Evolutionary conservation across 768 basidiomycete genomes (phyloP), one percentile per base, ranked within the genome.

Genomic region (Pulveroboletus ravenelii): DNA sequence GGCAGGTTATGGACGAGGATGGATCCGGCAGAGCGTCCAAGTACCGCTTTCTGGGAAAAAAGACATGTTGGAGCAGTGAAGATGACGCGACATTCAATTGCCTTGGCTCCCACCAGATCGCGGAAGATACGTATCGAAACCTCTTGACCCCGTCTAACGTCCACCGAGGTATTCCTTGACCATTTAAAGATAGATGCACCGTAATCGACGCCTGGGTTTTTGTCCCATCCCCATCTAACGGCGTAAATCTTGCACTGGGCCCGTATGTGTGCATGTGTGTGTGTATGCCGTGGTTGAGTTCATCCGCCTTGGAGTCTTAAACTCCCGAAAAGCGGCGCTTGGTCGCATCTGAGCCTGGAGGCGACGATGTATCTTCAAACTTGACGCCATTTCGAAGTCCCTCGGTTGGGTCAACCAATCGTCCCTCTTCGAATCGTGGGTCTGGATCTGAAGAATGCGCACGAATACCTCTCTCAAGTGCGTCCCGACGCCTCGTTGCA

Each of bases 401-500:
- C 12, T 44, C 18, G 31, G n/a, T 37, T 20, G 14, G n/a, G 20
- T 23, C 23, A 9, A 47, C 34, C 17, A 12, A 27, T 27, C 25
- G 5, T 6, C 25, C 25, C 25, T 4, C 20, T n/a, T n/a, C n/a
- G n/a, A n/a, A n/a, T n/a, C n/a, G n/a, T n/a, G n/a, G 20, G 17
- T 37, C 34, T 36, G 38, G 54, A 56, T 54, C 55, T 36, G 20
- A 27, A 20, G 27, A 5, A 27, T 4, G 20, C 4, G 20, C 20
- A 23, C 20, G 20, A 23, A 23, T 23, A 23, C 20, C 4, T 2
- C 4, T 2, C 57, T 48, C 60, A 61, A 59, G 45, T 61, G 60
- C 60, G 60, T 48, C 53, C 30, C 32, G 56, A 59, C 56, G 45
- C 52, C 35, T 37, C 44, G 45, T 54, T 61, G 14, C 60, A 52